Evolutionary conservation across 768 basidiomycete genomes (phyloP), one percentile per base, ranked within the genome.

Genomic region (Leccinum fibrillosum): DNA sequence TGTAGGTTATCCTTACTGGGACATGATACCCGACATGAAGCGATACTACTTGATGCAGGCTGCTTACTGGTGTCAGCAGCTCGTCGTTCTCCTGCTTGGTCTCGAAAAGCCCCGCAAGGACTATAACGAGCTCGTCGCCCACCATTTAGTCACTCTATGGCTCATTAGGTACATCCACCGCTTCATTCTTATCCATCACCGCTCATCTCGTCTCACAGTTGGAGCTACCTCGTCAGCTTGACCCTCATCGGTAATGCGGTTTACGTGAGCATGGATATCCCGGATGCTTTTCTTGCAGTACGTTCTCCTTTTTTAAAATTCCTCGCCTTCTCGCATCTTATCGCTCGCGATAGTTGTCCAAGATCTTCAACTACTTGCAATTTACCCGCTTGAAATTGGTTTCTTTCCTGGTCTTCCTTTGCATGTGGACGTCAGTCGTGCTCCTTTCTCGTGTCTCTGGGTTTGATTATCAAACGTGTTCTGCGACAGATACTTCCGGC

Each of bases 51-150:
- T 99, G 56, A 83, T 94, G 76, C 96, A 99, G 69, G 82, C 84
- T 59, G 80, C 94, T 2, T 98, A 97, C 73, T 98, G 97, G 97
- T 82, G 86, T 49, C 95, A 98, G 68, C 94, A 99, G 71, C 80
- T 95, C 59, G 74, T 98, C 19, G 86, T 99, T 17, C 81, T 98
- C 8, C 75, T 89, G 3, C 81, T 95, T 12, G 78, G 86, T 49
- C 81, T 99, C 13, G 97, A 99, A 75, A 98, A 97, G 71, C 96
- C 97, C 0, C 83, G 97, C 52, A 93, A 90, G 71, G 97, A 99
- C 71, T 94, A 88, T 70, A 65, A 71, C 19, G 96, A 98, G 72
- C 84, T 98, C 15, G 82, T 97, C 19, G 82, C 82, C 0, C 97
- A 99, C 70, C 97, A 99, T 70, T 65, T 94, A 45, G 92, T 98